phyloP scores from a whole-genome alignment of 495 filamentous ascomycete genomes.

The Parathielavia appendiculata region DNA sequence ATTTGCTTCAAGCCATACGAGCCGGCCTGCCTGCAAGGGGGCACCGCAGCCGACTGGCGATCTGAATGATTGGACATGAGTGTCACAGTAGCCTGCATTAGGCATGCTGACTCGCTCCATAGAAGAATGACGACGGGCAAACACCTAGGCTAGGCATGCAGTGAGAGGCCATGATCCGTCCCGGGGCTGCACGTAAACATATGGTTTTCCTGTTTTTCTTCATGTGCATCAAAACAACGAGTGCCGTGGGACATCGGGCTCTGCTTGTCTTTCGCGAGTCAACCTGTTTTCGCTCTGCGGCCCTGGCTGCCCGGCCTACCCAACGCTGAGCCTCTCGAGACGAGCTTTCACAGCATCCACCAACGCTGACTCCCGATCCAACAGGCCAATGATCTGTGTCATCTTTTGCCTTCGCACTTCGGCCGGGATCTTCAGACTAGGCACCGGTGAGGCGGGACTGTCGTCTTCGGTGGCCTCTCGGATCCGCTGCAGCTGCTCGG shows the following conservation, averaged over 20 bases:
- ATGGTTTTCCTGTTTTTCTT: constrained; percentile 5
- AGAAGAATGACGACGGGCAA: not conserved
- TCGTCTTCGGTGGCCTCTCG: constrained; percentile 31
- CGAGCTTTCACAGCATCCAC: constrained; percentile 44
- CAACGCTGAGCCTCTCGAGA: constrained; percentile 32
- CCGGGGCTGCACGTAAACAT: constrained; percentile 6
- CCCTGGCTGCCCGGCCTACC: constrained; percentile 13
- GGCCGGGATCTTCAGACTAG: constrained; percentile 53
- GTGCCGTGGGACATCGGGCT: constrained; percentile 11
- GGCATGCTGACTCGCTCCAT: not conserved
- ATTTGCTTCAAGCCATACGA: too few species aligned
- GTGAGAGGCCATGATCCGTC: constrained; percentile 6
- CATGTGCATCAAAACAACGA: constrained; percentile 5
- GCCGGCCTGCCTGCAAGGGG: too few species aligned
- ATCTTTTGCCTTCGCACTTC: constrained; percentile 64
- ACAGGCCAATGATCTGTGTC: constrained; percentile 61
- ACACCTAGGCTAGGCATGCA: constrained; percentile 6
- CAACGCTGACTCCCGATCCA: constrained; percentile 61
- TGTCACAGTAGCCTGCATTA: not conserved
- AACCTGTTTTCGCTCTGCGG: constrained; percentile 8
- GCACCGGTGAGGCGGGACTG: constrained; percentile 23
- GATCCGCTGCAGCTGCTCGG: constrained; percentile 36
- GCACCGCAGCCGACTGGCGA: not conserved
- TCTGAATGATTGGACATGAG: not conserved
- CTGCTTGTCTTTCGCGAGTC: not conserved